Evolutionary conservation across 192 early-diverging fungal genomes (phyloP).

Genomic region (Entomortierella beljakovae): DNA sequence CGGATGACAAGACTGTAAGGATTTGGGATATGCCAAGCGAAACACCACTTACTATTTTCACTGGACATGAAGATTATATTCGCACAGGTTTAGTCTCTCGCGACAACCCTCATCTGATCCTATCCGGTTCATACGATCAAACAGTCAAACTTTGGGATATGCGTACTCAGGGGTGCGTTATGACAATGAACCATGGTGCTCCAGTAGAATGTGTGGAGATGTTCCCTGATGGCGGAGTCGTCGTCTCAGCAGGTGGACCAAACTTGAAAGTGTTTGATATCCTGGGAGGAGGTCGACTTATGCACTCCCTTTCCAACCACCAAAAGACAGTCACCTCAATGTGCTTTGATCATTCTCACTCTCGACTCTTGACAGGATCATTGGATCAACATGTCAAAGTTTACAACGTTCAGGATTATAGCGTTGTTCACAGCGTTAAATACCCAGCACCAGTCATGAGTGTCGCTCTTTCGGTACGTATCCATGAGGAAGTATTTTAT

Average conservation of each 20-base stretch:
- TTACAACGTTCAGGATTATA: slow-evolving; percentile 88
- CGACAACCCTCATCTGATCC: slow-evolving; percentile 84
- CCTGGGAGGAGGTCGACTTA: slow-evolving; percentile 79
- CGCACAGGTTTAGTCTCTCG: slow-evolving; percentile 77
- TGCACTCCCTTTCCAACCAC: slow-evolving; percentile 88
- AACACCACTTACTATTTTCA: slow-evolving; percentile 72
- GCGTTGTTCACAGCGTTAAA: slow-evolving; percentile 87
- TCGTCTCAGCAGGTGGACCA: slow-evolving; percentile 85
- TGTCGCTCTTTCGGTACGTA: slow-evolving; percentile 84
- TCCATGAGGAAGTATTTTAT: not conserved
- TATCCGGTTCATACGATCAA: slow-evolving; percentile 96
- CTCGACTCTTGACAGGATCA: slow-evolving; percentile 87
- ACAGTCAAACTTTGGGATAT: slow-evolving; percentile 94
- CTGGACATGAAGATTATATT: slow-evolving; percentile 93
- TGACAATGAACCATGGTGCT: slow-evolving; percentile 82
- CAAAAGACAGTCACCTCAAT: slow-evolving; percentile 96
- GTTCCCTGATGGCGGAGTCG: slow-evolving; percentile 84
- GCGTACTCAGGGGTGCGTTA: slow-evolving; percentile 76
- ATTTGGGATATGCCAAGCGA: slow-evolving; percentile 96
- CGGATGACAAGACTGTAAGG: slow-evolving; percentile 92
- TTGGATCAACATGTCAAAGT: slow-evolving; percentile 98
- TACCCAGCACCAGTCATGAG: slow-evolving; percentile 93
- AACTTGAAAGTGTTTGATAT: slow-evolving; percentile 91
- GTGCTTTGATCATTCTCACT: slow-evolving; percentile 81
- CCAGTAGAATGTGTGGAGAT: slow-evolving; percentile 92